Evolutionary conservation across 2,329 filamentous ascomycete species (phyloP).

Genomic region (Beauveria rudraprayagi): DNA sequence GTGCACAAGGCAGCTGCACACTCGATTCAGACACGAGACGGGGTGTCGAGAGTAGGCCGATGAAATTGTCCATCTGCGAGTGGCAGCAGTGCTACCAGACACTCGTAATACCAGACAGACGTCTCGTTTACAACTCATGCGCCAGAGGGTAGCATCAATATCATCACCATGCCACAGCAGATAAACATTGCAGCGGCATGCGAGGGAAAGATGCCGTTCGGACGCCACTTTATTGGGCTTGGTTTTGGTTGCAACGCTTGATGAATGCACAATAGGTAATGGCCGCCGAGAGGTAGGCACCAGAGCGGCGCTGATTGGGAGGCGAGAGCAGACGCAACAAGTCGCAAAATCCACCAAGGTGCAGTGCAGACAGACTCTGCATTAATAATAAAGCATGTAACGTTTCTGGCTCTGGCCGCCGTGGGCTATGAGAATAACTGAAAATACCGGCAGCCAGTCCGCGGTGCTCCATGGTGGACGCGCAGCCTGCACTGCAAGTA

Average conservation of each 20-base stretch:
- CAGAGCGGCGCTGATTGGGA: neutral
- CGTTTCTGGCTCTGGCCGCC: neutral
- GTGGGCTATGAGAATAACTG: neutral
- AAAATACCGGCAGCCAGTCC: neutral
- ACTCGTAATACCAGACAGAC: neutral
- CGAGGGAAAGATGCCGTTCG: neutral
- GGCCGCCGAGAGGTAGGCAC: neutral
- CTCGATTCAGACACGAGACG: neutral
- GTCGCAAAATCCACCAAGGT: neutral
- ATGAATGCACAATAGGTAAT: neutral
- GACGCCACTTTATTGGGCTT: neutral
- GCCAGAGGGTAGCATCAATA: neutral
- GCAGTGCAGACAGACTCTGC: neutral
- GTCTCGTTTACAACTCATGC: neutral
- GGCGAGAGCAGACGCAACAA: neutral
- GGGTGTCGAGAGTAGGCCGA: neutral
- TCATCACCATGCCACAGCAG: too few relatives aligned
- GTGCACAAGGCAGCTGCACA: neutral
- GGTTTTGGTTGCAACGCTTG: neutral
- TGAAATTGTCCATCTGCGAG: too few relatives aligned
- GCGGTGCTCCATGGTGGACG: neutral
- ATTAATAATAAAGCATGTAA: neutral
- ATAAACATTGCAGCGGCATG: neutral
- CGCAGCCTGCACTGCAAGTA: neutral
- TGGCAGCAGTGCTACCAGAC: too few relatives aligned